A percentile compares a stretch with the other conserved stretches of the same genome.
Evolutionary conservation across 2,329 filamentous ascomycete genomes (phyloP).

Genomic region (Calonectria pteridis): DNA sequence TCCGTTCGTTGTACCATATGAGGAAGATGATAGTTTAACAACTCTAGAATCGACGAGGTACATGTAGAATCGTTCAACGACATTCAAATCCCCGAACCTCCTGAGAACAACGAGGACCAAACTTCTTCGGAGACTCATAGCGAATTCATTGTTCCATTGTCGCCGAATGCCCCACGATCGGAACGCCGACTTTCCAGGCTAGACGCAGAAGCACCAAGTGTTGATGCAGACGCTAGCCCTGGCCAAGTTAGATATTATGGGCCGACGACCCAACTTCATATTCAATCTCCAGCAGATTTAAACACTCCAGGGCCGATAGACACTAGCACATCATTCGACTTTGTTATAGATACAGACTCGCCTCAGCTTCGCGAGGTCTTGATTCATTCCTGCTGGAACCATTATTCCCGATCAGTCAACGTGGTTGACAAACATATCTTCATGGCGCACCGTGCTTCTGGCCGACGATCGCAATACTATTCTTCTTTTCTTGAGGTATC

Average conservation of each 20-base stretch:
- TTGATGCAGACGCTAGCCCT: neutral
- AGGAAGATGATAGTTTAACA: neutral
- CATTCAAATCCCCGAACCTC: neutral
- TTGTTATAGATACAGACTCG: neutral
- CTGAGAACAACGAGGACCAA: neutral
- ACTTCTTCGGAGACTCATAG: neutral
- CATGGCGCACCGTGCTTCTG: neutral
- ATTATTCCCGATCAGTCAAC: neutral
- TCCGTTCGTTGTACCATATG: neutral
- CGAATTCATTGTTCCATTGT: neutral
- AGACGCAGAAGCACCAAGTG: neutral
- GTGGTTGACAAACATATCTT: conserved; percentile 10
- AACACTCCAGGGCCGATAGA: neutral
- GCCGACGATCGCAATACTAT: conserved; percentile 13
- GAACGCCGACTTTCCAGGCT: neutral
- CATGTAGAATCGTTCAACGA: neutral
- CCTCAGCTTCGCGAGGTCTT: conserved; percentile 8
- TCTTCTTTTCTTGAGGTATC: neutral
- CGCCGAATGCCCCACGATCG: neutral
- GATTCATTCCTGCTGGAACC: neutral
- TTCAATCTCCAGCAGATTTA: neutral
- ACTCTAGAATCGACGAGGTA: neutral
- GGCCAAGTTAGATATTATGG: conserved; percentile 15
- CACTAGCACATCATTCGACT: neutral
- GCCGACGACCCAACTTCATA: conserved; percentile 12